phyloP scores from a whole-genome alignment of 106 monocot species.

The Cymbidium sinense region DNA sequence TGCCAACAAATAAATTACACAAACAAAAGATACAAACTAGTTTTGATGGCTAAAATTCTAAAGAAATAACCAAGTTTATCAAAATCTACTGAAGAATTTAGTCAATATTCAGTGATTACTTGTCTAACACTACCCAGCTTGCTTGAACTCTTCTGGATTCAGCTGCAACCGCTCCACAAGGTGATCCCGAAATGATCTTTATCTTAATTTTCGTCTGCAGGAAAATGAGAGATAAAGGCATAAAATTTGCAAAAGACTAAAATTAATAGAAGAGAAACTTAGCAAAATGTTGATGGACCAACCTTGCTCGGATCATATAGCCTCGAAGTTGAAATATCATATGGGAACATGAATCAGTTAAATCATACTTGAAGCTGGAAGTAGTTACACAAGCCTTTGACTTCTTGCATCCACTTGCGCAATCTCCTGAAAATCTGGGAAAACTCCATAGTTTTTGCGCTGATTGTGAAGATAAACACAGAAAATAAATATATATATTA shows the following conservation, averaged over 20 bases:
- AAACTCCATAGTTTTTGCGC: slow-evolving; percentile 20
- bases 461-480: neutral
- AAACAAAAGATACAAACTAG: neutral
- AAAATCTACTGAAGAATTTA: neutral
- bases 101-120: slow-evolving; percentile 10
- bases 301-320: slow-evolving; percentile 34
- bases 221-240: neutral
- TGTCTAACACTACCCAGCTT: slow-evolving; percentile 60
- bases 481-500: too few relatives aligned
- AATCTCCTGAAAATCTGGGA: slow-evolving; percentile 22
- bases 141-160: slow-evolving; percentile 47
- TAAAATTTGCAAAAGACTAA: neutral
- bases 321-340: slow-evolving; percentile 33
- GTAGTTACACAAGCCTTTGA: neutral
- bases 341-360: slow-evolving; percentile 41
- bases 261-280: too few relatives aligned
- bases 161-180: slow-evolving; percentile 29
- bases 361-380: slow-evolving; percentile 10
- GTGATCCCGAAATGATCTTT: slow-evolving; percentile 31
- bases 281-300: neutral
- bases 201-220: slow-evolving; percentile 42
- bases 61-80: neutral
- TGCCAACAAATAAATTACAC: neutral
- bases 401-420: neutral
- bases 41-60: neutral